Base-by-base conservation (phyloP, 2,329 filamentous ascomycete genomes). In the Ilyonectria mors-panacis region DNA sequence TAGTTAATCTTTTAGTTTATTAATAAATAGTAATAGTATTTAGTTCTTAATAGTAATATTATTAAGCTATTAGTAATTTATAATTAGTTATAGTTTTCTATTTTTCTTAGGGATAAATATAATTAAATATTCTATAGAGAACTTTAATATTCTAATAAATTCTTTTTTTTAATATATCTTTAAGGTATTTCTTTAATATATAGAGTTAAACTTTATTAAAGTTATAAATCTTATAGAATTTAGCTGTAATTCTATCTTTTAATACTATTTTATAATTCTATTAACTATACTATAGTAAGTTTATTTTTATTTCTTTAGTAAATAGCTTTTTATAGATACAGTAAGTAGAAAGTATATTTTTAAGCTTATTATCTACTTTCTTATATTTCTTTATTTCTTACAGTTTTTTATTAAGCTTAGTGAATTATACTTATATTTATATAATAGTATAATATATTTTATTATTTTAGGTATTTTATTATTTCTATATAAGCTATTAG, bases 21-120 rank as follows among this genome's bases (percentile, higher is more conserved):
- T 63, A 55, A 79, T 72, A 57, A 78, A 44, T 9, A 47, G 65
- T 58, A 77, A 65, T 26, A 60, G 54, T 28, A 47, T 67, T 26
- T 54, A 45, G 57, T 76, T 67, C 57, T 79, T 79, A 48, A 73
- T 68, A 44, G 47, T 78, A 57, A 76, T 58, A 15, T 54, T 65
- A 65, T 78, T 78, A 30, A 79, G 53, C 19, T 30, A 50, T 54
- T 56, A 57, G 19, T 44, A 63, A 8, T 58, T 10, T 26, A 54
- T 51, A 58, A 33, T 47, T 45, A 78, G 55, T 9, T 63, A 59
- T 26, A 77, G 65, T 44, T 64, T 65, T 3, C 51, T 59, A 60
- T 71, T 66, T 60, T 68, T 70, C 39, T 75, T 73, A n/a, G 44
- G 19, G 4, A 42, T 47, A 47, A 47, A 47, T 47, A 23, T 23